Evolutionary conservation across 2,329 filamentous ascomycete species (phyloP).

Genomic region (Cytospora leucostoma): DNA sequence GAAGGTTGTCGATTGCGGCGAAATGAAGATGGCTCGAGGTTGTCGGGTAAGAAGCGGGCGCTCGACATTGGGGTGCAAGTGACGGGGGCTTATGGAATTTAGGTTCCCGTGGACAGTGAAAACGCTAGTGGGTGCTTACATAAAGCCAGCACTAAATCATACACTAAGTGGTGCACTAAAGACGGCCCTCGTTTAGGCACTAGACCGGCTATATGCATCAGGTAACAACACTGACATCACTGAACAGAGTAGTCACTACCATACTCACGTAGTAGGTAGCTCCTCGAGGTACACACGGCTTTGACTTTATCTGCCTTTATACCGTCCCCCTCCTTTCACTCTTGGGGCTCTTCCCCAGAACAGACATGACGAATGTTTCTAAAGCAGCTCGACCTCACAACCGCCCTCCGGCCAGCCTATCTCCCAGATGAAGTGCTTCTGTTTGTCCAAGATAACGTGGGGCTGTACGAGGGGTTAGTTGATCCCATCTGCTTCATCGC

Average conservation of each 20-base stretch:
- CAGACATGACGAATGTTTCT: slow-evolving; percentile 86
- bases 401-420: slow-evolving; percentile 88
- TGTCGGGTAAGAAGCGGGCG: background rate
- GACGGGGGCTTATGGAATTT: slow-evolving; percentile 15
- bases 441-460: slow-evolving; percentile 96
- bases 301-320: background rate
- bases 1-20: background rate
- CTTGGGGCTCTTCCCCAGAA: slow-evolving; percentile 34
- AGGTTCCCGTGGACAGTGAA: slow-evolving; percentile 8
- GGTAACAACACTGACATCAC: slow-evolving; percentile 19
- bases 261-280: background rate
- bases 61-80: background rate
- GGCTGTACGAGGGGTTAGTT: slow-evolving; percentile 91
- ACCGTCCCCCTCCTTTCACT: slow-evolving; percentile 8
- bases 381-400: slow-evolving; percentile 93
- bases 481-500: slow-evolving; percentile 13
- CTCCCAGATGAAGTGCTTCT: slow-evolving; percentile 91
- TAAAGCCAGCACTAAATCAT: background rate
- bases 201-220: slow-evolving; percentile 20
- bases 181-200: slow-evolving; percentile 11
- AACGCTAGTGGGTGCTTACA: slow-evolving; percentile 17
- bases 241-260: background rate
- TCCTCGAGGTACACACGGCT: background rate
- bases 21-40: slow-evolving; percentile 2
- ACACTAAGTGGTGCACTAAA: background rate